Base-by-base conservation (phyloP, 2,329 filamentous ascomycete genomes). In the Davidsoniella eucalypti region DNA sequence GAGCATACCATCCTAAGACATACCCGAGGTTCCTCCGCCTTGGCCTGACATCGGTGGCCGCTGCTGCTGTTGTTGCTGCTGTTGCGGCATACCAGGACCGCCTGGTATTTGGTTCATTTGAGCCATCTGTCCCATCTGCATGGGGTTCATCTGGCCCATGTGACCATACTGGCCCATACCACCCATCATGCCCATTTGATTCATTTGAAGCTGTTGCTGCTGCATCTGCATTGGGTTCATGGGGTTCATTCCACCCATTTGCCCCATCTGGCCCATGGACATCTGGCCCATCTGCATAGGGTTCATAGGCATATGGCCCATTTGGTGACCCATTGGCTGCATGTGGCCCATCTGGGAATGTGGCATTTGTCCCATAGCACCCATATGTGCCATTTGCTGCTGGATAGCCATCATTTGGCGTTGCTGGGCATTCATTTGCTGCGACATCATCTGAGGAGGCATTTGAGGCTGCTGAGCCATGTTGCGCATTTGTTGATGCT, bases 291-390 rank as follows among this genome's bases (percentile, higher is more conserved):
- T 52, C 33, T 50, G 52, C 52, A 50, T 50, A 10, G 47, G 44
- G 44, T 53, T 50, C 48, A 53, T 53, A n/a, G 44, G 48, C 47
- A 53, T 53, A 18, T 50, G 47, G n/a, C 36, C 17, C 43, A 53
- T 53, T 46, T 50, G 52, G 10, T 45, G 47, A 4, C 42, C 44
- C 47, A 50, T 50, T 21, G 47, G 52, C 39, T 38, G 52, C 47
- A 53, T 50, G 16, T 50, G 47, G 9, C 38, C 38, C 52, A 50
- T 50, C 18, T 50, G 43, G 3, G 52, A 36, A 23, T 53, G 52
- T 7, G 41, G 46, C 26, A 52, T 50, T n/a, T 49, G 46, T 33
- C 47, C 51, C 46, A 52, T 52, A 21, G 46, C 41, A 40, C 46
- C 47, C 43, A 52, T 49, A 17, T 49, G 43, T 7, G 47, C 47